Evolutionary conservation across 1,139 yeast genomes (phyloP).

Genomic region (Meyerozyma guilliermondii): DNA sequence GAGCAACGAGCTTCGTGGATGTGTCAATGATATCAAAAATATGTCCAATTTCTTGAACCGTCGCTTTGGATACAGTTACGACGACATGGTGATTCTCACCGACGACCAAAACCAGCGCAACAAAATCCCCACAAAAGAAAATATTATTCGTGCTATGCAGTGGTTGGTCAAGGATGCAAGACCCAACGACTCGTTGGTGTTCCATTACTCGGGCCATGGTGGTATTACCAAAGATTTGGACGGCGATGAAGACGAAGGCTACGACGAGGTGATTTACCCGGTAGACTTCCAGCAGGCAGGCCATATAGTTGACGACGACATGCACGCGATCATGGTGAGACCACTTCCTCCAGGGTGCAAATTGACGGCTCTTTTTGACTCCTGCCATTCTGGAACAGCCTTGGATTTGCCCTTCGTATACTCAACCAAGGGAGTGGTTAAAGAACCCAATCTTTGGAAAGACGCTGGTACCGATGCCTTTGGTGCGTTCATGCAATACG

Average conservation of each 20-base stretch:
- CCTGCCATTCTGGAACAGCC: conserved; percentile 92
- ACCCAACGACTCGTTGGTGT: conserved; percentile 80
- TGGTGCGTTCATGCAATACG: conserved; percentile 66
- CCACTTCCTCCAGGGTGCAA: conserved; percentile 80
- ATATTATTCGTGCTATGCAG: conserved; percentile 81
- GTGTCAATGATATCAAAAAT: conserved; percentile 77
- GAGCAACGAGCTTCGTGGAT: conserved; percentile 69
- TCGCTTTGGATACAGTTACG: conserved; percentile 61
- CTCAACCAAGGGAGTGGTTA: conserved; percentile 85
- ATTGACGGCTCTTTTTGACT: conserved; percentile 83
- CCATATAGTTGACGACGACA: conserved; percentile 74
- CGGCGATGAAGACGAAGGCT: conserved; percentile 91
- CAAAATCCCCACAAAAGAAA: conserved; percentile 68
- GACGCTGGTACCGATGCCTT: conserved; percentile 80
- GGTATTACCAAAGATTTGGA: conserved; percentile 74
- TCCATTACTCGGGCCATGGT: conserved; percentile 95
- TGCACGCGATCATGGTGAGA: conserved; percentile 78
- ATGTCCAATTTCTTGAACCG: conserved; percentile 53
- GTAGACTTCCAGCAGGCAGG: conserved; percentile 76
- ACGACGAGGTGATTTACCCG: conserved; percentile 88
- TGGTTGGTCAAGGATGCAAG: conserved; percentile 83
- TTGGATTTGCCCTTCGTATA: conserved; percentile 85
- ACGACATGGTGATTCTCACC: conserved; percentile 81
- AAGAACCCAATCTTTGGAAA: conserved; percentile 83
- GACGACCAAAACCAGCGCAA: conserved; percentile 66